Percentiles rank a stretch among this genome's conserved stretches.
Evolutionary conservation across 2,329 filamentous ascomycete genomes (phyloP).

Genomic region (Orbilia ellipsospora): DNA sequence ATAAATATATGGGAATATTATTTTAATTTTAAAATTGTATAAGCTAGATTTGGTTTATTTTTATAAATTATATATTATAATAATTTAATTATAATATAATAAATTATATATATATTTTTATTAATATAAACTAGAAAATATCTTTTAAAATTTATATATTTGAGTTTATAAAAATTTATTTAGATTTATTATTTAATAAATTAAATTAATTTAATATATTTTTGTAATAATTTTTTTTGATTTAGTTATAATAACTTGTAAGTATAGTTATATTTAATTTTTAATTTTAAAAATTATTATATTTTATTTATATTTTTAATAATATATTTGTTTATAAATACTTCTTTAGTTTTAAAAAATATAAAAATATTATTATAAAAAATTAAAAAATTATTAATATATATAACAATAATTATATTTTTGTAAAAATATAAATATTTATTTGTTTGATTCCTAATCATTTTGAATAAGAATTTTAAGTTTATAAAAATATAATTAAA

Average conservation of each 20-base stretch:
- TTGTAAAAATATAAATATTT: not conserved
- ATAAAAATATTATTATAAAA: not conserved
- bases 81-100: too few relatives aligned
- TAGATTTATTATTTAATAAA: too few relatives aligned
- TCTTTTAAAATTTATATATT: not conserved
- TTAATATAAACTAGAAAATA: not conserved
- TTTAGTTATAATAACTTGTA: too few relatives aligned
- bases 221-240: too few relatives aligned
- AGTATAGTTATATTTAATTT: too few relatives aligned
- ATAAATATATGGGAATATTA: not conserved
- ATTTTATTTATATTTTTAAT: not conserved
- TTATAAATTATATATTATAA: too few relatives aligned
- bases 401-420: not conserved
- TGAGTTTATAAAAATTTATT: not conserved
- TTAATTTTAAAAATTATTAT: too few relatives aligned
- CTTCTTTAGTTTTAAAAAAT: not conserved
- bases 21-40: not conserved
- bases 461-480: not conserved
- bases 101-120: not conserved
- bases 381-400: not conserved
- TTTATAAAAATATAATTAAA: not conserved
- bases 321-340: not conserved
- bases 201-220: too few relatives aligned
- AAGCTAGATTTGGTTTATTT: too few relatives aligned
- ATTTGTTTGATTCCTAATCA: not conserved